Evolutionary conservation across 306 rosid species (phyloP).

Genomic region (Erythrophleum fordii): DNA sequence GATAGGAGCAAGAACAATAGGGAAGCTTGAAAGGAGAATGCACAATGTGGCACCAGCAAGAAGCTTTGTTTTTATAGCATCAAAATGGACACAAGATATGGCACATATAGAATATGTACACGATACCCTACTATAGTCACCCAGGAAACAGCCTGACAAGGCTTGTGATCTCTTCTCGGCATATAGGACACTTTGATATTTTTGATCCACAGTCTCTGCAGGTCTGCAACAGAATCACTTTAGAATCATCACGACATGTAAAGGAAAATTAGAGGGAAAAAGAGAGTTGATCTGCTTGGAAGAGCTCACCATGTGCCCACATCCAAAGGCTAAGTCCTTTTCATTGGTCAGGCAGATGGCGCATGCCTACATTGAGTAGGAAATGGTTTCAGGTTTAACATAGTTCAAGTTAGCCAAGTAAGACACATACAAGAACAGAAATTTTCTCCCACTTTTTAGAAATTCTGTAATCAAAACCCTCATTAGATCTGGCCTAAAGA

Average conservation of each 20-base stretch:
- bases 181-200: slow-evolving; percentile 49
- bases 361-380: slow-evolving; percentile 36
- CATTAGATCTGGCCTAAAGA: background rate
- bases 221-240: slow-evolving; percentile 35
- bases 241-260: background rate
- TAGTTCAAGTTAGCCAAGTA: background rate
- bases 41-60: background rate
- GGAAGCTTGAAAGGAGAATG: background rate
- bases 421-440: background rate
- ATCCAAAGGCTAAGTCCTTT: slow-evolving; percentile 35
- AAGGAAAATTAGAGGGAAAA: background rate
- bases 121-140: slow-evolving; percentile 17
- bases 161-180: slow-evolving; percentile 47
- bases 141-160: slow-evolving; percentile 43
- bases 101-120: background rate
- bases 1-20: background rate
- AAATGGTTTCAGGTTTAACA: slow-evolving; percentile 6
- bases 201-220: slow-evolving; percentile 54
- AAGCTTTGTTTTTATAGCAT: slow-evolving; percentile 14
- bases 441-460: background rate
- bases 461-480: background rate
- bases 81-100: slow-evolving; percentile 11
- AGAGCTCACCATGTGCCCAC: slow-evolving; percentile 47
- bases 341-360: slow-evolving; percentile 26
- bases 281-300: background rate